Evolutionary conservation across 2,329 filamentous ascomycete species (phyloP), one percentile per base, ranked within the genome.

Genomic region (Microsporum audouinii): DNA sequence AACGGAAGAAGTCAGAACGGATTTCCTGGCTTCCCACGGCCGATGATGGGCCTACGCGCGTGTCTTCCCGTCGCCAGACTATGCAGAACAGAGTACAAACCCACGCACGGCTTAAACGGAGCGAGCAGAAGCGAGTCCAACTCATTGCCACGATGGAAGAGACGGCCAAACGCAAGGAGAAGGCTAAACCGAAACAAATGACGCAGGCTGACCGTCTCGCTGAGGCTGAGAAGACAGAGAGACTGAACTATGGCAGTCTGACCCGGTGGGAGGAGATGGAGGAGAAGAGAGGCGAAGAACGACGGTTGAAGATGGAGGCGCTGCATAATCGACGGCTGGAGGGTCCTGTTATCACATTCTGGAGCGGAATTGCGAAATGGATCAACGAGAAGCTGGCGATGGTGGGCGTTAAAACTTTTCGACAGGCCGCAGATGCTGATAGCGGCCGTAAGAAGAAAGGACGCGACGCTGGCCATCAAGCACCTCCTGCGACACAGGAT

Each of bases 211-310:
- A 97, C 71, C 83, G 91, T 41, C 79, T 96, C 33, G 86, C 84
- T 33, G 89, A 95, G 73, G 91, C 91, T 1, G 89, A 87, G 17
- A 77, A 86, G 59, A 86, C 95, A 5, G 94, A 97, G 74, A 87
- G 88, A 73, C 81, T 86, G 68, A 96, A 99, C 73, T 83, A 87
- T 67, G 95, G 89, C 79, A 97, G 88, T 73, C 77, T 96, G 69
- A 96, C 92, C 70, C 82, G 89, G 61, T 97, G 92, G 91, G 91
- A 97, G 73, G 88, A 90, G 72, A 89, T 90, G 5, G 94, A 99
- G 76, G 91, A 90, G 75, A 85, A 88, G 71, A 85, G 92, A 62
- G 88, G 91, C 66, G 89, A 92, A 68, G 88, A 95, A 70, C 83
- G 92, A 63, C 83, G 85, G 65, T 88, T 86, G 45, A 92, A 88